Conservation (phyloP, 2,329 filamentous ascomycete species). For the Lomentospora prolificans region DNA sequence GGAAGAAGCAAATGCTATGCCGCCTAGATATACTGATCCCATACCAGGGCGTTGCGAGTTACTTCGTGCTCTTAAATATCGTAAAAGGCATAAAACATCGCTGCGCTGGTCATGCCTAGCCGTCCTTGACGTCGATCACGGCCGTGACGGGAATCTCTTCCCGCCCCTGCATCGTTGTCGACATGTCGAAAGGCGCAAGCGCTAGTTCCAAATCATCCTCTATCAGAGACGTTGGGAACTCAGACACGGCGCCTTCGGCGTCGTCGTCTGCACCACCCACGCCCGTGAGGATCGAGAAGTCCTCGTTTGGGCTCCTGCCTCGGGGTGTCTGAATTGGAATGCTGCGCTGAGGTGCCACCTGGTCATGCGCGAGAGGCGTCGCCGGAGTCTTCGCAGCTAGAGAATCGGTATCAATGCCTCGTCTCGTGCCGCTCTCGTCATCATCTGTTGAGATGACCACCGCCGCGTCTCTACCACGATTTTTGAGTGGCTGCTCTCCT, state of each 20-base stretch:
- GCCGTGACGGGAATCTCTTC: neutral
- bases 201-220: neutral
- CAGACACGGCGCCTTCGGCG: neutral
- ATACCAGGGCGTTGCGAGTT: neutral
- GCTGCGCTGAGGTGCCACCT: neutral
- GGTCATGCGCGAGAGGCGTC: neutral
- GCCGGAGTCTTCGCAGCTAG: neutral
- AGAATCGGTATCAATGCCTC: neutral
- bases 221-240: neutral
- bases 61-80: neutral
- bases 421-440: neutral
- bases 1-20: neutral
- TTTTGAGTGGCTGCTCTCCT: neutral
- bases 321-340: neutral
- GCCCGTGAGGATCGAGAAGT: neutral
- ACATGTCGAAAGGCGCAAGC: neutral
- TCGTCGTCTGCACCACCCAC: conserved; percentile 1
- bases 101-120: neutral
- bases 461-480: neutral
- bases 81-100: neutral
- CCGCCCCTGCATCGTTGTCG: neutral
- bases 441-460: neutral
- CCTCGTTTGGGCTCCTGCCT: neutral
- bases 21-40: neutral
- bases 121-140: neutral